Conservation (phyloP, 2,329 filamentous ascomycete genomes). For the Amphichorda felina region DNA sequence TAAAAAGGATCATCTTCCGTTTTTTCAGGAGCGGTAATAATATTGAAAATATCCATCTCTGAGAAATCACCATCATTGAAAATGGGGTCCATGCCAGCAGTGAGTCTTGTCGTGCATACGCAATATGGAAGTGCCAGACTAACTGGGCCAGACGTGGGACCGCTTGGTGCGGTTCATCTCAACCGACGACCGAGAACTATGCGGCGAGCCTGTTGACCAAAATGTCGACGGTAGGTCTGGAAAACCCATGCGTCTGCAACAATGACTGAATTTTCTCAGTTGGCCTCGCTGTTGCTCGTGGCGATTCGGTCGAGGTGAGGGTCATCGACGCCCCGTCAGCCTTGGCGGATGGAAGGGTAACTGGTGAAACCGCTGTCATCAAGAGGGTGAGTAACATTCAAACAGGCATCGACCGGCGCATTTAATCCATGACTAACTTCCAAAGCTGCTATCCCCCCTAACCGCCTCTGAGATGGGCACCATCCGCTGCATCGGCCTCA, state of each 20-base stretch:
- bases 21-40: too few relatives aligned
- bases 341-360: constrained; percentile 14
- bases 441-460: constrained; percentile 7
- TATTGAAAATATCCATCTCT: too few relatives aligned
- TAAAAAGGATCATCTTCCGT: too few relatives aligned
- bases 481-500: constrained; percentile 34
- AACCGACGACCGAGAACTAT: constrained; percentile 11
- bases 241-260: neutral
- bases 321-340: constrained; percentile 9
- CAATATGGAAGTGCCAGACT: neutral
- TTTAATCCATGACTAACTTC: neutral
- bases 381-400: constrained; percentile 7
- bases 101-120: neutral
- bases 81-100: constrained; percentile 3
- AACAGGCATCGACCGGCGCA: too few relatives aligned
- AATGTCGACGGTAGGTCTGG: constrained; percentile 8
- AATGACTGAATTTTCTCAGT: constrained; percentile 5
- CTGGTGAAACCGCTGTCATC: constrained; percentile 15
- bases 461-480: constrained; percentile 5
- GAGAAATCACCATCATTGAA: neutral
- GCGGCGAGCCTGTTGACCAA: constrained; percentile 11
- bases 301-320: constrained; percentile 7
- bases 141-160: constrained; percentile 7
- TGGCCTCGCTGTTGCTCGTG: constrained; percentile 9
- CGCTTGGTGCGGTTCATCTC: constrained; percentile 12